Percentiles rank a stretch among this genome's conserved stretches.
Conservation (phyloP, 192 early-diverging fungal genomes). For the Coemansia reversa region DNA sequence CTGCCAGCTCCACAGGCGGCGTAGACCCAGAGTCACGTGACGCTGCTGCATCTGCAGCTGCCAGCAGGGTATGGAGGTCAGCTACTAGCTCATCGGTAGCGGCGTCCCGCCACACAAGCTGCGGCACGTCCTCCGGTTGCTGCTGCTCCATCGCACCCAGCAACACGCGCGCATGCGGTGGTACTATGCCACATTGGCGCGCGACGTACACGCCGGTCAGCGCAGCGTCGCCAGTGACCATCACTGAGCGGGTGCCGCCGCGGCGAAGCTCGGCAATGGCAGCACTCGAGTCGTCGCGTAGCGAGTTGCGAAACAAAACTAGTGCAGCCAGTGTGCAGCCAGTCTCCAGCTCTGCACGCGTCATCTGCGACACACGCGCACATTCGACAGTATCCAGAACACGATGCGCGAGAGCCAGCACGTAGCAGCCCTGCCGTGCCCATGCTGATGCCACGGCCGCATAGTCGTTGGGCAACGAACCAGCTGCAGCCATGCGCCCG, state of each 20-base stretch:
- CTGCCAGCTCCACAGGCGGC: constrained; percentile 62
- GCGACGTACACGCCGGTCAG: constrained; percentile 74
- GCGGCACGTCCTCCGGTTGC: not conserved
- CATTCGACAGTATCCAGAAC: constrained; percentile 58
- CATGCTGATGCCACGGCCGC: constrained; percentile 56
- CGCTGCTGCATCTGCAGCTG: constrained; percentile 8
- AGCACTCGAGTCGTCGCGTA: constrained; percentile 68
- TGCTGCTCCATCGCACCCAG: constrained; percentile 59
- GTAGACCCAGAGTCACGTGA: constrained; percentile 1
- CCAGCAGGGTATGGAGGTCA: constrained; percentile 30
- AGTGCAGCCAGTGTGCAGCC: constrained; percentile 60
- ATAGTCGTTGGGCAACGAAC: constrained; percentile 59
- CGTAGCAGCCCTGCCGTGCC: constrained; percentile 76
- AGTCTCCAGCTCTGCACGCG: constrained; percentile 64
- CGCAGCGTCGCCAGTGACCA: constrained; percentile 83
- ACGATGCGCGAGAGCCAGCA: constrained; percentile 68
- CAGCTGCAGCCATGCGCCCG: constrained; percentile 47
- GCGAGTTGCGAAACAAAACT: constrained; percentile 73
- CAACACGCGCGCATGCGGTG: constrained; percentile 48
- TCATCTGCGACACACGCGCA: constrained; percentile 32
- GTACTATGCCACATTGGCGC: constrained; percentile 65
- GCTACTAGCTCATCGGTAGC: constrained; percentile 54
- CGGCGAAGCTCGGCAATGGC: constrained; percentile 66
- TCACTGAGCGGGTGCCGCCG: constrained; percentile 70
- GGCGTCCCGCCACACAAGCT: constrained; percentile 61